Conservation (phyloP, 192 early-diverging fungal species). For the Irineochytrium annulatum region DNA sequence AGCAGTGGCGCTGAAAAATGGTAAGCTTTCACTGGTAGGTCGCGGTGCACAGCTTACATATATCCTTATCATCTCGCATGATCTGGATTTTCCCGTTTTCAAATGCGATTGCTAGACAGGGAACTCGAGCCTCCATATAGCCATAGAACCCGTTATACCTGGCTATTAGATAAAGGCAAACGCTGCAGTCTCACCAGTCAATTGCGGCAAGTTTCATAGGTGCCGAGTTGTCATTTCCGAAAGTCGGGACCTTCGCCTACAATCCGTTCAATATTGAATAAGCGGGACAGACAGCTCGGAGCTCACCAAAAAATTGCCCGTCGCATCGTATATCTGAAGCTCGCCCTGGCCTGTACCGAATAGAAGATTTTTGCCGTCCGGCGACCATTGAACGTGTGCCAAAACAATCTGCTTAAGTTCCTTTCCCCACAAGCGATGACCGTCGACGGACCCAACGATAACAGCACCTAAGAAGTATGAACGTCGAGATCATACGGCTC, state of each 20-base stretch:
- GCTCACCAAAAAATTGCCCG: slow-evolving; percentile 45
- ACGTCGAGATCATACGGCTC: not conserved
- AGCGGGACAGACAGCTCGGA: not conserved
- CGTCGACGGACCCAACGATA: slow-evolving; percentile 60
- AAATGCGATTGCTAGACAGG: slow-evolving; percentile 51
- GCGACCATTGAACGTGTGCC: slow-evolving; percentile 52
- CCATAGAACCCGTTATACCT: slow-evolving; percentile 52
- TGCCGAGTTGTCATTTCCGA: slow-evolving; percentile 33
- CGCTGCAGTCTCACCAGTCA: slow-evolving; percentile 36
- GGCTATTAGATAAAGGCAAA: not conserved
- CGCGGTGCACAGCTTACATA: slow-evolving; percentile 5
- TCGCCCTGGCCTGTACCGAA: slow-evolving; percentile 53
- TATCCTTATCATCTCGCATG: slow-evolving; percentile 51
- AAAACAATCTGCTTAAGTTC: slow-evolving; percentile 43
- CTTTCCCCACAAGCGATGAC: slow-evolving; percentile 58
- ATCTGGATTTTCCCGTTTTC: slow-evolving; percentile 61
- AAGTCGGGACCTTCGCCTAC: slow-evolving; percentile 45
- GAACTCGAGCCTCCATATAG: slow-evolving; percentile 43
- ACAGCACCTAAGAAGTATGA: slow-evolving; percentile 44
- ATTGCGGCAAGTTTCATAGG: slow-evolving; percentile 42
- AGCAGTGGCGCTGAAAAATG: slow-evolving; percentile 40
- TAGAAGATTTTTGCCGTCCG: slow-evolving; percentile 51
- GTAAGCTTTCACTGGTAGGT: not conserved
- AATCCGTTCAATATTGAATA: not conserved
- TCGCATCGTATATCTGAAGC: slow-evolving; percentile 49